A percentile compares a stretch with the other conserved stretches of the same genome.
These are phyloP conservation scores for Chlorencoelia australis DNA, from an alignment of 2,329 filamentous ascomycete genomes.

Conservation along the genomic window DNA sequence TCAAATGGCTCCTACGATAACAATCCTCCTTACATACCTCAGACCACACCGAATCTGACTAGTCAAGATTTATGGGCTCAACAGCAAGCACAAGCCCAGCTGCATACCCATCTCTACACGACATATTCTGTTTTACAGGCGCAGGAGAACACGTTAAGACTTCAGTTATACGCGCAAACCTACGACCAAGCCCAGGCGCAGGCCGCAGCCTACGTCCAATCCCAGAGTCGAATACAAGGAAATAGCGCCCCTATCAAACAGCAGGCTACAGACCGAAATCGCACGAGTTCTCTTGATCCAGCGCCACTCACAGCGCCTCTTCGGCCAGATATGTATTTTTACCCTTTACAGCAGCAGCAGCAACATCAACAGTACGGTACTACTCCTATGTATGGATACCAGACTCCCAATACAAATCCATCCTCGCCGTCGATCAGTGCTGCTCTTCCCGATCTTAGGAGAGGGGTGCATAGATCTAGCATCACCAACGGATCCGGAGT, in stretches of 20 bases:
- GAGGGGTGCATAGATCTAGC: slow-evolving; percentile 45
- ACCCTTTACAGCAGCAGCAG: slow-evolving; percentile 36
- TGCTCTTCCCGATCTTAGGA: slow-evolving; percentile 42
- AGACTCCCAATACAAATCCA: slow-evolving; percentile 43
- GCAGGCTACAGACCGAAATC: slow-evolving; percentile 39
- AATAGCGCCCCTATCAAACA: slow-evolving; percentile 25
- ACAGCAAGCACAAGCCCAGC: slow-evolving; percentile 25
- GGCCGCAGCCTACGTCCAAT: slow-evolving; percentile 32
- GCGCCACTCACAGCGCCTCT: slow-evolving; percentile 48
- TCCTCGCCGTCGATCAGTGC: slow-evolving; percentile 42
- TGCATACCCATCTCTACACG: slow-evolving; percentile 29
- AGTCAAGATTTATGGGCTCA: slow-evolving; percentile 26
- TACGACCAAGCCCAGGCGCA: slow-evolving; percentile 33
- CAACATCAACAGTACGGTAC: too few species aligned
- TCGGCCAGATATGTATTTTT: slow-evolving; percentile 45
- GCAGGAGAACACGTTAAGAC: slow-evolving; percentile 36
- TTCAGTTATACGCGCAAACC: slow-evolving; percentile 38
- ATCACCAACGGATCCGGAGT: slow-evolving; percentile 38
- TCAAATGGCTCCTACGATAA: slow-evolving; percentile 26
- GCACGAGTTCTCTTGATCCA: slow-evolving; percentile 55
- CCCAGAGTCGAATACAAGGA: slow-evolving; percentile 26
- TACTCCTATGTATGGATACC: slow-evolving; percentile 38
- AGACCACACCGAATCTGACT: slow-evolving; percentile 16
- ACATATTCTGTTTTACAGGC: slow-evolving; percentile 31
- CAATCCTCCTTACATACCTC: slow-evolving; percentile 16